These are phyloP conservation scores for Isatis lusitanica DNA, from an alignment of 441 rosid species.

Conservation along the genomic window DNA sequence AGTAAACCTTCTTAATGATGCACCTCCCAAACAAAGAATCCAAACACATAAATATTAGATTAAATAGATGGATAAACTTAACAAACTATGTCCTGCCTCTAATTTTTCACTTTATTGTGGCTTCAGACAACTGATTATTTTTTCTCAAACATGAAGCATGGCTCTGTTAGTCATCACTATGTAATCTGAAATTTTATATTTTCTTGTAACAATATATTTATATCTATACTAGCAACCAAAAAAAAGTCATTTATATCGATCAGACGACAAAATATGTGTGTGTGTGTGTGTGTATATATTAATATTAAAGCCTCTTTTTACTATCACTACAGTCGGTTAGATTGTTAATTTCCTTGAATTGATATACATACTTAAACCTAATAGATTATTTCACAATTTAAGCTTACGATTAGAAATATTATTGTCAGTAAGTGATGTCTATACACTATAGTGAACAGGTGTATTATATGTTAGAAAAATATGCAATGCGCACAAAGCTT, in stretches of 20 bases:
- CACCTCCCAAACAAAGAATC: neutral
- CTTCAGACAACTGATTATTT: neutral
- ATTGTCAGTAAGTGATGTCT: too few relatives aligned
- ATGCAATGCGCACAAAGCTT: neutral
- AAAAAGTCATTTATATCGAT: neutral
- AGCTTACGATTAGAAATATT: neutral
- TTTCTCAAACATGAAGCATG: neutral
- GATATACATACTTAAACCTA: neutral
- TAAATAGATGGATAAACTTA: neutral
- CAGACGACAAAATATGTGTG: neutral
- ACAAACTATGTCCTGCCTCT: neutral
- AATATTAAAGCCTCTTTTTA: neutral
- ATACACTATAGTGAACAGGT: too few relatives aligned
- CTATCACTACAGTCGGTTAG: neutral
- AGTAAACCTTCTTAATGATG: too few relatives aligned
- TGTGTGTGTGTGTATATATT: neutral
- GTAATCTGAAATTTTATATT: neutral
- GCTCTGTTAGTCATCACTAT: neutral
- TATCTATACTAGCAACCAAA: neutral
- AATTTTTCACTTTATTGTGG: neutral
- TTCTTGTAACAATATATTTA: neutral
- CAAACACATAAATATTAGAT: neutral
- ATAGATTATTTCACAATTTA: neutral
- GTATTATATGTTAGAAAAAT: neutral
- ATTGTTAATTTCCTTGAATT: neutral